phyloP scores from a whole-genome alignment of 345 rosid species.

The Brassica napus region Da-Ae NC_063446.1:39085501-39086000 shows the following conservation, averaged over 20 bases:
- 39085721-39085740: constrained; percentile 78
- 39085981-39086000: constrained; percentile 27
- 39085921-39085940: background rate
- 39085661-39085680: constrained; percentile 96
- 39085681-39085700: constrained; percentile 99
- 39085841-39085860: constrained; percentile 27
- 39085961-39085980: constrained; percentile 30
- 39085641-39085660: constrained; percentile 96
- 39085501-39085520: constrained; percentile 73
- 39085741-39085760: constrained; percentile 90
- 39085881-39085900: background rate
- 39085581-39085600: constrained; percentile 57
- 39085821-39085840: background rate
- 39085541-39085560: background rate
- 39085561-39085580: background rate
- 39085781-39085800: constrained; percentile 85
- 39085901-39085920: constrained; percentile 31
- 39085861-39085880: constrained; percentile 7
- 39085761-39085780: constrained; percentile 90
- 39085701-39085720: constrained; percentile 92
- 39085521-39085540: constrained; percentile 2
- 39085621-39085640: constrained; percentile 97
- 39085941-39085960: constrained; percentile 44
- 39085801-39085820: background rate
- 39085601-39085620: constrained; percentile 94